Percentiles rank a stretch among this genome's conserved stretches.
These are phyloP conservation scores for Tuber microsphaerosporum DNA, from an alignment of 495 filamentous ascomycete genomes.

Conservation along the genomic window DNA sequence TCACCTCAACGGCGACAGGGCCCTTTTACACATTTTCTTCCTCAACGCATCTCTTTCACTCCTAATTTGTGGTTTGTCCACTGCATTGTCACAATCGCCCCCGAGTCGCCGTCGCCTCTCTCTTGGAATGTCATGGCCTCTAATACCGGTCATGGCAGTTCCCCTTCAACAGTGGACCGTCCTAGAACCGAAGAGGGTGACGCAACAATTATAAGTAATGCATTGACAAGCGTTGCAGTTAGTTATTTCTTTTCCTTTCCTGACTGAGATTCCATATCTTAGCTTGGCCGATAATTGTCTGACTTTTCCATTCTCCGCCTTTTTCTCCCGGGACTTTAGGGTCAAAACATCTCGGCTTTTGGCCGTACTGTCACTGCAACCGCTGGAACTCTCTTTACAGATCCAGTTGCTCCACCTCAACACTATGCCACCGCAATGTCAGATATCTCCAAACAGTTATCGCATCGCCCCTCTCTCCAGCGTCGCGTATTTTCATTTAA, in stretches of 20 bases:
- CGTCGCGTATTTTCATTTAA: slow-evolving; percentile 82
- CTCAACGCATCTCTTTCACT: neutral
- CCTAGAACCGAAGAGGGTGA: slow-evolving; percentile 25
- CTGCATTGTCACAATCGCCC: slow-evolving; percentile 4
- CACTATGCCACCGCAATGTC: slow-evolving; percentile 81
- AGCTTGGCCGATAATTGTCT: slow-evolving; percentile 28
- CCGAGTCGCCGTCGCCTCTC: slow-evolving; percentile 17
- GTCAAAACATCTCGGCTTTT: slow-evolving; percentile 85
- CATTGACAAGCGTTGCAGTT: slow-evolving; percentile 34
- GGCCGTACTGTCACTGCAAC: slow-evolving; percentile 90
- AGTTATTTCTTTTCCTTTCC: slow-evolving; percentile 22
- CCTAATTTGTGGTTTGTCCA: neutral
- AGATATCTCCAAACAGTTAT: slow-evolving; percentile 78
- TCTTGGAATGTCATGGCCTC: slow-evolving; percentile 39
- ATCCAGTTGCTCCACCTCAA: slow-evolving; percentile 51
- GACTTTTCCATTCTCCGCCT: slow-evolving; percentile 19
- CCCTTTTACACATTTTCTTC: slow-evolving; percentile 1
- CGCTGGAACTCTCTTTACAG: slow-evolving; percentile 69
- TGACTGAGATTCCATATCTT: slow-evolving; percentile 26
- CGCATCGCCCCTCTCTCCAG: slow-evolving; percentile 68
- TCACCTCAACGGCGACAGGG: slow-evolving; percentile 12
- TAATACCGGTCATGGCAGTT: slow-evolving; percentile 39
- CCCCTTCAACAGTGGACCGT: slow-evolving; percentile 34
- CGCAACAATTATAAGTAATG: slow-evolving; percentile 28
- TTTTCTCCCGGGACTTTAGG: slow-evolving; percentile 49